Conservation (phyloP, 345 rosid species). For the Gossypium mustelinum region DNA sequence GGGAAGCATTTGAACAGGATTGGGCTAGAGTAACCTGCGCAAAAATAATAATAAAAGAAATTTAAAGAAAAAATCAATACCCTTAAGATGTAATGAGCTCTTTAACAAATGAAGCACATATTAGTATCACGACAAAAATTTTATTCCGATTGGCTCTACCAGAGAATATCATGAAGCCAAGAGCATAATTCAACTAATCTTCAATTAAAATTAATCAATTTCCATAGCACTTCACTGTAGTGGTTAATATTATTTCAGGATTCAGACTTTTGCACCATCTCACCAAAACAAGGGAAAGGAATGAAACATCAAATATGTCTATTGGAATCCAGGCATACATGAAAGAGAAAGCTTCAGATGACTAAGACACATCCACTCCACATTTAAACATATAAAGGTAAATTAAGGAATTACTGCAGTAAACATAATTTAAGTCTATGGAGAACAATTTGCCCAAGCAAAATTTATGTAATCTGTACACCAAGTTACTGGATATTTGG, state of each 20-base stretch:
- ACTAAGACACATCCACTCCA: neutral
- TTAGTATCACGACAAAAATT: neutral
- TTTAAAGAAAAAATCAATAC: neutral
- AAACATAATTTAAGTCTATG: neutral
- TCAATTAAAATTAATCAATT: neutral
- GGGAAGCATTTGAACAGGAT: constrained; percentile 79
- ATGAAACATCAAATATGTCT: neutral
- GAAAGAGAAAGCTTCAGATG: neutral
- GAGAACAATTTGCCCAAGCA: neutral
- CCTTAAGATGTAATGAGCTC: neutral
- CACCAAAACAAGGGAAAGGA: neutral
- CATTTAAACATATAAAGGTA: neutral
- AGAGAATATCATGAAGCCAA: neutral
- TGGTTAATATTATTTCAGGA: neutral
- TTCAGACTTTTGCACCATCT: neutral
- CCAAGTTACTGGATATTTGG: neutral
- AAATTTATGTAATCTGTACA: neutral
- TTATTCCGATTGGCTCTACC: neutral
- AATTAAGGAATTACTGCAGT: neutral
- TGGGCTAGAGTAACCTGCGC: constrained; percentile 79
- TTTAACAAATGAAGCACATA: neutral
- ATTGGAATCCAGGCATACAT: neutral
- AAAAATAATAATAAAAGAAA: constrained; percentile 12
- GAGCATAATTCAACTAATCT: neutral
- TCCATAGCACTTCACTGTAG: neutral